Evolutionary conservation across 1,139 yeast genomes (phyloP).

Genomic region (Zygotorulaspora mrakii): DNA sequence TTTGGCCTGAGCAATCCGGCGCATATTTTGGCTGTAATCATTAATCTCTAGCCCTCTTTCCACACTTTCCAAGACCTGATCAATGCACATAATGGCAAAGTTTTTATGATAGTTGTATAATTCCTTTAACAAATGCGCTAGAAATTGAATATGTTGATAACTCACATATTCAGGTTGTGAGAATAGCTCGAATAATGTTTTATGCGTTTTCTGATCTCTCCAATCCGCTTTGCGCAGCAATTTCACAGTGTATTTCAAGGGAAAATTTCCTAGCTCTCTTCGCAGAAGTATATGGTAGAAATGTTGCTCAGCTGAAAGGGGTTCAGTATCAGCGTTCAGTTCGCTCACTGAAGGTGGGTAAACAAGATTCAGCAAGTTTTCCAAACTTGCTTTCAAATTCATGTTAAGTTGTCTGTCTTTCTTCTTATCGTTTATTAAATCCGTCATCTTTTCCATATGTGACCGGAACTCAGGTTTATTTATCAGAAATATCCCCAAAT

Average conservation of each 20-base stretch:
- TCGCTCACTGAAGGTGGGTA: constrained; percentile 53
- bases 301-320: constrained; percentile 43
- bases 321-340: constrained; percentile 26
- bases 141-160: constrained; percentile 49
- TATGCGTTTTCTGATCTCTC: constrained; percentile 41
- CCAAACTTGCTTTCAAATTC: constrained; percentile 57
- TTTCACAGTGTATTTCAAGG: constrained; percentile 39
- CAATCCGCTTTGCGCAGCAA: constrained; percentile 50
- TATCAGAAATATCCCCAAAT: constrained; percentile 65
- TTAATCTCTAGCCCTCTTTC: constrained; percentile 64
- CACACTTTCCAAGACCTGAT: constrained; percentile 61
- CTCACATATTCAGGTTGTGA: constrained; percentile 59
- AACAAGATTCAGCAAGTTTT: constrained; percentile 55
- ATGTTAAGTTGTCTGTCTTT: constrained; percentile 50
- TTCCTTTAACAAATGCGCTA: constrained; percentile 49
- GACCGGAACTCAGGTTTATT: constrained; percentile 57
- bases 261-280: constrained; percentile 47
- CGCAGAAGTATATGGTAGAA: constrained; percentile 51
- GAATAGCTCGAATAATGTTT: constrained; percentile 50
- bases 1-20: constrained; percentile 57
- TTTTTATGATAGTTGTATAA: constrained; percentile 41
- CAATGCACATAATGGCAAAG: constrained; percentile 50
- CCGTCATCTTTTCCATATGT: constrained; percentile 62
- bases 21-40: constrained; percentile 57
- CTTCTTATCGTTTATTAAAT: constrained; percentile 50